Conservation (phyloP, 1,284 basidiomycete species). For the Ganoderma resinaceum region DNA sequence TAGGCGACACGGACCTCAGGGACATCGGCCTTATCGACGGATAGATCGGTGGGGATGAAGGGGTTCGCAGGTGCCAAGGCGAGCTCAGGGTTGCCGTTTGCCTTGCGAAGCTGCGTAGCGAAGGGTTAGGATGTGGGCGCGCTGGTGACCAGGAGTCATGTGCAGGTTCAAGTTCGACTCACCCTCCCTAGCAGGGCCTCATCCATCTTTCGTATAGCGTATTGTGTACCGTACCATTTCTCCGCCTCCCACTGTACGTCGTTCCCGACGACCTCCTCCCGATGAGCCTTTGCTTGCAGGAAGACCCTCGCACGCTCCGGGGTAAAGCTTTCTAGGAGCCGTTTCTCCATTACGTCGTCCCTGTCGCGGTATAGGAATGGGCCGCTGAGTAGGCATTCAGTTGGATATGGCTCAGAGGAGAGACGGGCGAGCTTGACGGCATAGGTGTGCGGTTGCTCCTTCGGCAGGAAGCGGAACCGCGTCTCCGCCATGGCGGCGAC, state of each 20-base stretch:
- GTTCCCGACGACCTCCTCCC: constrained; percentile 44
- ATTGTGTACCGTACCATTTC: constrained; percentile 64
- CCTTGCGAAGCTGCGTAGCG: constrained; percentile 45
- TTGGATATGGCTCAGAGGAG: constrained; percentile 33
- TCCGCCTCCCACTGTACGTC: constrained; percentile 49
- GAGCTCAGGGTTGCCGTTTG: constrained; percentile 31
- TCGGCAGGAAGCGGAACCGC: constrained; percentile 68
- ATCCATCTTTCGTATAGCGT: constrained; percentile 49
- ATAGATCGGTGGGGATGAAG: constrained; percentile 62
- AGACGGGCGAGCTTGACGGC: constrained; percentile 28
- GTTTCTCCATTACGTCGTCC: constrained; percentile 33
- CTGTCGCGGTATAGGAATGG: constrained; percentile 29
- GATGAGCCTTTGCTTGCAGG: constrained; percentile 48
- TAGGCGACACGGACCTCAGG: constrained; percentile 33
- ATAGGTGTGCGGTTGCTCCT: constrained; percentile 42
- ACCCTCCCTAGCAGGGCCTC: constrained; percentile 52
- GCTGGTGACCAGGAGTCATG: neutral
- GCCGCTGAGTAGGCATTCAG: constrained; percentile 33
- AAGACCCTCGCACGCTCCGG: constrained; percentile 54
- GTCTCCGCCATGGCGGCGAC: constrained; percentile 61
- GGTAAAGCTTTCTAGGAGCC: constrained; percentile 25
- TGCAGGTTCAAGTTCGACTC: constrained; percentile 1
- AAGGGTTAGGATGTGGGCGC: neutral
- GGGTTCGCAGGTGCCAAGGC: constrained; percentile 48
- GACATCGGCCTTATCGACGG: constrained; percentile 59